Evolutionary conservation across 495 filamentous ascomycete species (phyloP).

Genomic region (Amniculicola lignicola): DNA sequence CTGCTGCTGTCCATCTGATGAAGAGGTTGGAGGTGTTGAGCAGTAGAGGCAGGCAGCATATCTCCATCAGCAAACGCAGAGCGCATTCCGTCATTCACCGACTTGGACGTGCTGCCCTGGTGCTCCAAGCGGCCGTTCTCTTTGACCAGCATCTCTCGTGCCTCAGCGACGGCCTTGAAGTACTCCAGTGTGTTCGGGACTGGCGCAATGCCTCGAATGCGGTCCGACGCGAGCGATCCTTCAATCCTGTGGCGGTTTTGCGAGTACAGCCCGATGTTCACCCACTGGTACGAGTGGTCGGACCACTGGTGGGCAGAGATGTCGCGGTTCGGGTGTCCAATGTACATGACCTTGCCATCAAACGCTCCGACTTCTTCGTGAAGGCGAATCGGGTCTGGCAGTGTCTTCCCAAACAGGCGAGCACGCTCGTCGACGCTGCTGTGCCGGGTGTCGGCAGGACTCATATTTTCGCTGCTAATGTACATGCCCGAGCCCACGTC

Average conservation of each 20-base stretch:
- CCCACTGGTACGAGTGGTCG: conserved; percentile 33
- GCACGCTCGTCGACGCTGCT: conserved; percentile 19
- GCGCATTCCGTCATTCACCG: too few species aligned
- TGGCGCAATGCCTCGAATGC: conserved; percentile 33
- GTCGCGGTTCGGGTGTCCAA: conserved; percentile 42
- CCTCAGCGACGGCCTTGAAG: conserved; percentile 40
- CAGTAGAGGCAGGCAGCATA: conserved; percentile 3
- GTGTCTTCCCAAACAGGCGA: conserved; percentile 36
- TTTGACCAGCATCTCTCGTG: conserved; percentile 27
- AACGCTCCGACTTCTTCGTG: conserved; percentile 29
- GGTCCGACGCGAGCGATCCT: conserved; percentile 39
- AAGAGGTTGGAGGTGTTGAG: neutral
- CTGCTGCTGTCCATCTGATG: too few species aligned
- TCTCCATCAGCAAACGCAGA: conserved; percentile 5
- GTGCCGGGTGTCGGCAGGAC: conserved; percentile 6
- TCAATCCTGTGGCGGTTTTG: conserved; percentile 40
- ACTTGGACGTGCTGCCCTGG: too few species aligned
- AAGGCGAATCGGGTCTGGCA: conserved; percentile 38
- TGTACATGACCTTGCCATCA: conserved; percentile 40
- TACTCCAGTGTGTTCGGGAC: conserved; percentile 37
- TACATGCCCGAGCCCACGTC: neutral
- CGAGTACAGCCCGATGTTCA: conserved; percentile 41
- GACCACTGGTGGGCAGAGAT: conserved; percentile 45
- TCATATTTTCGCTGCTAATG: conserved; percentile 25
- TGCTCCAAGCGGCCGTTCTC: conserved; percentile 3